Conservation (phyloP, 306 rosid genomes). For the Hylodesmum podocarpum region DNA sequence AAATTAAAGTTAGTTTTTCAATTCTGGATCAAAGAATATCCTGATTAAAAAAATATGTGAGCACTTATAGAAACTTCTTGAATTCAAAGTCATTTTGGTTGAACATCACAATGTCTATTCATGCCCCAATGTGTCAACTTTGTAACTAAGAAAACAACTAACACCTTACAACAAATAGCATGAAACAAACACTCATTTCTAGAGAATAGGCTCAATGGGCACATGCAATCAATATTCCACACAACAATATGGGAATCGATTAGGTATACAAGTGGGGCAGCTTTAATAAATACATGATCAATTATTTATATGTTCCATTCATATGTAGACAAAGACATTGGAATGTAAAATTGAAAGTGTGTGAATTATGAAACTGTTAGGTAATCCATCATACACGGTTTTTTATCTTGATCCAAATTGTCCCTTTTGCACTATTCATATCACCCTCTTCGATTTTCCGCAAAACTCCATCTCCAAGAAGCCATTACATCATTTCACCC, state of each 20-base stretch:
- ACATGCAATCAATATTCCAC: conserved; percentile 17
- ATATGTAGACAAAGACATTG: conserved; percentile 50
- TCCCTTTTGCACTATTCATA: conserved; percentile 31
- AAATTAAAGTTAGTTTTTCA: no score
- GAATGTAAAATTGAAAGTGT: conserved; percentile 39
- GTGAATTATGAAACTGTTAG: conserved; percentile 39
- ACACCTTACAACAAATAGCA: conserved; percentile 2
- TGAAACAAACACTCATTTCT: conserved; percentile 24
- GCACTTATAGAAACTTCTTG: neutral
- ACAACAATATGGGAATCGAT: neutral
- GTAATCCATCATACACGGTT: conserved; percentile 40
- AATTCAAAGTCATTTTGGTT: neutral
- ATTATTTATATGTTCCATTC: conserved; percentile 42
- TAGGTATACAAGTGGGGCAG: conserved; percentile 16
- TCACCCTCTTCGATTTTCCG: conserved; percentile 35
- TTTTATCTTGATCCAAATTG: conserved; percentile 46
- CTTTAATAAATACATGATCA: conserved; percentile 22
- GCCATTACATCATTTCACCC: conserved; percentile 47
- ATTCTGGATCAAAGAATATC: no score
- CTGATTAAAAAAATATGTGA: no score
- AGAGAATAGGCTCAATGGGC: neutral
- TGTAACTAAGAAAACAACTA: neutral
- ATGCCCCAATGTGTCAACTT: neutral
- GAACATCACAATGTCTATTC: neutral
- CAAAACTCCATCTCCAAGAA: conserved; percentile 68